Evolutionary conservation across 1,284 basidiomycete genomes (phyloP).

Genomic region (Wolfiporia cocos): DNA sequence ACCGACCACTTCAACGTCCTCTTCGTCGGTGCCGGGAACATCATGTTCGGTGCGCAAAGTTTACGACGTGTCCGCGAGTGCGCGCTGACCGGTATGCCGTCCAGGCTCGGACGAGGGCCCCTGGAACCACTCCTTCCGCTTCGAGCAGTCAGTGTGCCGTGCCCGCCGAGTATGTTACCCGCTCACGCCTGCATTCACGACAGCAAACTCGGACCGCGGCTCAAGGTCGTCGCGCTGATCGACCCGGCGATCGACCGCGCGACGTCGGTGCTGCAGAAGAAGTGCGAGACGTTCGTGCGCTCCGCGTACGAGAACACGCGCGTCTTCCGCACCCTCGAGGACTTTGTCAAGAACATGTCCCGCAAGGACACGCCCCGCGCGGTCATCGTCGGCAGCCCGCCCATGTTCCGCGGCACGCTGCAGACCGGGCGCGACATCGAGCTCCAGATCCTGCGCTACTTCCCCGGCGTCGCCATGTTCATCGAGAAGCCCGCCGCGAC

Average conservation of each 20-base stretch:
- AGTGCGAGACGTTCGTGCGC: slow-evolving; percentile 91
- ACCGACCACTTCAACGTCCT: slow-evolving; percentile 81
- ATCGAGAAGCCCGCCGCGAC: slow-evolving; percentile 94
- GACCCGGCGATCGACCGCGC: slow-evolving; percentile 88
- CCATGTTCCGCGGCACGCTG: slow-evolving; percentile 85
- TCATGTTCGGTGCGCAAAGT: slow-evolving; percentile 78
- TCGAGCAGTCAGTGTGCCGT: slow-evolving; percentile 66
- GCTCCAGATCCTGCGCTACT: slow-evolving; percentile 82
- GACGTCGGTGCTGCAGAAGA: slow-evolving; percentile 76
- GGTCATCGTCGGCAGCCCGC: slow-evolving; percentile 88
- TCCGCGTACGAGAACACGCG: slow-evolving; percentile 91
- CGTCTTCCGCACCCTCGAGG: slow-evolving; percentile 84
- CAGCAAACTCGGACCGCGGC: slow-evolving; percentile 93
- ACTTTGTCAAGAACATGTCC: slow-evolving; percentile 73
- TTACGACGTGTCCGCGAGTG: slow-evolving; percentile 1
- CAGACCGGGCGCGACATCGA: slow-evolving; percentile 85
- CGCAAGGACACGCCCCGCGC: slow-evolving; percentile 60
- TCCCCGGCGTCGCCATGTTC: slow-evolving; percentile 90
- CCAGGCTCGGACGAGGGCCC: slow-evolving; percentile 81
- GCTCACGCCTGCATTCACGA: slow-evolving; percentile 12
- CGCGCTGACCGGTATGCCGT: no score
- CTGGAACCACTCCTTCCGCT: slow-evolving; percentile 94
- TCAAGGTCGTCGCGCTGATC: slow-evolving; percentile 93
- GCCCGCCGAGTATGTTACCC: not conserved
- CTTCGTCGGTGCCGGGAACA: slow-evolving; percentile 90